These are phyloP conservation scores for Phlebiopsis flavidoalba DNA, from an alignment of 768 basidiomycete genomes.

Conservation along the genomic window DNA sequence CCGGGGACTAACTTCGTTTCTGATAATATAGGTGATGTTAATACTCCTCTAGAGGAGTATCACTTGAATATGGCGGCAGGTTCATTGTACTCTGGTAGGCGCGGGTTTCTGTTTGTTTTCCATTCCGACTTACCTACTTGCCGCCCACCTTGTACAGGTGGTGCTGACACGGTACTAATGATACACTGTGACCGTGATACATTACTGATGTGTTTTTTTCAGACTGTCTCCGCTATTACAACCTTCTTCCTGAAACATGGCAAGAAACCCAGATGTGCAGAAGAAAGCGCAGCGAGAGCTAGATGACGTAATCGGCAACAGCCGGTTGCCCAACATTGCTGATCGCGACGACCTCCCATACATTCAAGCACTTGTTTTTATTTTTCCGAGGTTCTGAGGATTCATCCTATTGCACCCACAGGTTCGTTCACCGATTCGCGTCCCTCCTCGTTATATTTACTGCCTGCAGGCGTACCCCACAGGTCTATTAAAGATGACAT, in stretches of 20 bases:
- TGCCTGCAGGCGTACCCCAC: slow-evolving; percentile 21
- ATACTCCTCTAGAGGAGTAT: slow-evolving; percentile 47
- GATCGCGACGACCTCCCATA: slow-evolving; percentile 10
- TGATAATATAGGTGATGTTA: slow-evolving; percentile 35
- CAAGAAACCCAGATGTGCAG: slow-evolving; percentile 15
- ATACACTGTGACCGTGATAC: slow-evolving; percentile 1
- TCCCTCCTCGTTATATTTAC: not conserved
- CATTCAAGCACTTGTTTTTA: slow-evolving; percentile 16
- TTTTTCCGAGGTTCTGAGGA: slow-evolving; percentile 26
- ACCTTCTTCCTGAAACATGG: slow-evolving; percentile 14
- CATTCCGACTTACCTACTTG: slow-evolving; percentile 1
- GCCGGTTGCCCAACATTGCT: slow-evolving; percentile 8
- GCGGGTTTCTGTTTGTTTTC: not conserved
- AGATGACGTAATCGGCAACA: slow-evolving; percentile 14
- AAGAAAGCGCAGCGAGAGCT: slow-evolving; percentile 16
- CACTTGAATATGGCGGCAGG: slow-evolving; percentile 58
- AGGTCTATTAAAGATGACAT: slow-evolving; percentile 16
- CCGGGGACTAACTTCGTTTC: slow-evolving; percentile 45
- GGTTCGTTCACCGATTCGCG: not conserved
- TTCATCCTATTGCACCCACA: slow-evolving; percentile 24
- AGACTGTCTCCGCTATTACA: slow-evolving; percentile 10
- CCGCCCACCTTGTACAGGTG: slow-evolving; percentile 11
- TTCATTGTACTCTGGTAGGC: slow-evolving; percentile 18
- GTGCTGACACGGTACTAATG: slow-evolving; percentile 31
- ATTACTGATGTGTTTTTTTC: not conserved